phyloP scores from a whole-genome alignment of 2,329 filamentous ascomycete genomes.

The Botrytis elliptica region DNA sequence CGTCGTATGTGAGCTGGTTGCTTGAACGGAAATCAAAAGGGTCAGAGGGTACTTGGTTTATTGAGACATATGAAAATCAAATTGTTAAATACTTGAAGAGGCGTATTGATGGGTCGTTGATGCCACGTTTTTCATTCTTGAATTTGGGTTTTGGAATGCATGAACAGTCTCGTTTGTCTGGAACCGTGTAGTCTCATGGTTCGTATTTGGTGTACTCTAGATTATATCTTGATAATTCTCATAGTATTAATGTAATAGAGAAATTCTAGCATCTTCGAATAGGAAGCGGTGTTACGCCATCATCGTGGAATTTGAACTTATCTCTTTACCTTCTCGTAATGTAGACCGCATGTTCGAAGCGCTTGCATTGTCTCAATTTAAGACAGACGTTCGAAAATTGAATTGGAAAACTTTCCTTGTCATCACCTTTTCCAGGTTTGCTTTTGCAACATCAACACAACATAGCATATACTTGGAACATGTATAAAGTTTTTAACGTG shows the following conservation, averaged over 20 bases:
- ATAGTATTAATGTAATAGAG: background rate
- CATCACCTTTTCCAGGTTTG: background rate
- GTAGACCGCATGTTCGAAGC: background rate
- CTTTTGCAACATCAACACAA: background rate
- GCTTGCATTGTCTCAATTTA: background rate
- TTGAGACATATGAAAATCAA: background rate
- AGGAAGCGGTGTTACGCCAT: background rate
- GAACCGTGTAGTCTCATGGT: background rate
- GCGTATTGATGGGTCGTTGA: background rate
- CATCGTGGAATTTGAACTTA: background rate
- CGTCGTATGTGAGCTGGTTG: conserved; percentile 23
- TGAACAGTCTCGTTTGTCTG: accelerated
- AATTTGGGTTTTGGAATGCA: background rate
- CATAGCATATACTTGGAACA: background rate
- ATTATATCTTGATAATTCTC: background rate
- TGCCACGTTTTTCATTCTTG: background rate
- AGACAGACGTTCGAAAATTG: background rate
- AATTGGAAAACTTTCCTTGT: background rate
- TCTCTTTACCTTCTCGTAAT: background rate
- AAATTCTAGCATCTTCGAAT: background rate
- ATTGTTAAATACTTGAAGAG: background rate
- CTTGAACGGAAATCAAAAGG: background rate
- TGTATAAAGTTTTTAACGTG: conserved; percentile 19
- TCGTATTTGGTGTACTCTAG: background rate
- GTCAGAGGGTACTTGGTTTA: background rate